phyloP scores from a whole-genome alignment of 2,329 filamentous ascomycete genomes.

The Scopulariopsis brevicaulis region DNA sequence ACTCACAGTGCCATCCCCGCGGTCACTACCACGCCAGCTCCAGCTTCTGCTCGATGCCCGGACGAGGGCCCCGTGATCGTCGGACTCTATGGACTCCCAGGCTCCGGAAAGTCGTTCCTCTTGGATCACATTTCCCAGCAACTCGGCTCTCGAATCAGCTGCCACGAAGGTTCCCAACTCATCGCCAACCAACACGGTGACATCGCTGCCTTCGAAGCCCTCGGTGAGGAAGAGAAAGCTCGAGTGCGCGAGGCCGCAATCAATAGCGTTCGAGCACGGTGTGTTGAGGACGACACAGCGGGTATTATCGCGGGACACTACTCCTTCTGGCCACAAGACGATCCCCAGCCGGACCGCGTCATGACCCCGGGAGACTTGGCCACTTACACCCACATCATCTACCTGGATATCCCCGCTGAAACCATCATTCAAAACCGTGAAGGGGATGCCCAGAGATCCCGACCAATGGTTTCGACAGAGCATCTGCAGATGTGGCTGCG shows the following conservation, averaged over 20 bases:
- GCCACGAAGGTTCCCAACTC: not conserved
- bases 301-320: conserved; percentile 28
- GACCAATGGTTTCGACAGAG: not conserved
- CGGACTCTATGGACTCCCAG: not conserved
- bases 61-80: not conserved
- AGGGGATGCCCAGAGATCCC: not conserved
- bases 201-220: not conserved
- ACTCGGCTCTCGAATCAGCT: not conserved
- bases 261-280: not conserved
- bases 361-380: conserved; percentile 31
- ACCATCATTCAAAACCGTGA: not conserved
- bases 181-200: not conserved
- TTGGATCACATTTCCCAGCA: not conserved
- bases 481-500: not conserved
- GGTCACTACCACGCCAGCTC: not conserved
- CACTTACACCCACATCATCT: conserved; percentile 46
- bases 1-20: too few species aligned
- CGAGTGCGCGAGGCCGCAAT: not conserved
- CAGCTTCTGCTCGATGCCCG: too few species aligned
- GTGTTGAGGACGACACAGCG: not conserved
- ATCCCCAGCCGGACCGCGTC: conserved; percentile 19
- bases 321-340: conserved; percentile 39
- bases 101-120: not conserved
- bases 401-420: conserved; percentile 28
- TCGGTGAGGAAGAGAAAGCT: not conserved